These are phyloP conservation scores for Sarcocystis neurona DNA, from an alignment of 169 alveolate species.

Conservation along the genomic window DNA sequence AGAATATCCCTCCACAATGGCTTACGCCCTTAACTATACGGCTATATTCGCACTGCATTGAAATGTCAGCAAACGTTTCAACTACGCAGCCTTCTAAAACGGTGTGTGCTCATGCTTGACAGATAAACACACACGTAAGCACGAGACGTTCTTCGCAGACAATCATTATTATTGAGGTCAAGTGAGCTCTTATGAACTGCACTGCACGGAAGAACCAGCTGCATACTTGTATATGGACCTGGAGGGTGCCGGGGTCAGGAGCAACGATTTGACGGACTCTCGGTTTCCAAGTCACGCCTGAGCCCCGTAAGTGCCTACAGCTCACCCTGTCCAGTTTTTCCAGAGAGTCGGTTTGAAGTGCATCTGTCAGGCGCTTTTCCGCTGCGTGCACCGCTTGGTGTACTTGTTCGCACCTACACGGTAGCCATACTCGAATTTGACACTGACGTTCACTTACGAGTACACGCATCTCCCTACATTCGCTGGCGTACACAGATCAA, in stretches of 20 bases:
- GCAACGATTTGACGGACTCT: no score
- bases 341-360: not conserved
- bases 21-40: not conserved
- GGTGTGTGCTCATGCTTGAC: no score
- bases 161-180: no score
- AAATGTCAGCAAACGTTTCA: not conserved
- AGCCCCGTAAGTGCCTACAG: no score
- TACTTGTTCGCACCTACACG: constrained; percentile 1
- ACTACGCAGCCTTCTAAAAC: not conserved
- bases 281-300: no score
- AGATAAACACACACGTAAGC: no score
- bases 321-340: not conserved
- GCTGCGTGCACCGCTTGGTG: constrained; percentile 2
- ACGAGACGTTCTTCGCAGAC: no score
- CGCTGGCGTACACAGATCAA: not conserved
- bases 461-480: not conserved
- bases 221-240: no score
- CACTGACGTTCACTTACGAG: not conserved
- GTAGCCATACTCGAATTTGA: not conserved
- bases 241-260: no score
- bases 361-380: constrained; percentile 1
- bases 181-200: no score
- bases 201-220: no score
- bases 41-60: not conserved
- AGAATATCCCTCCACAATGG: not conserved